phyloP scores from a whole-genome alignment of 176 grass and related monocot genomes.

The Triticum aestivum region IWGSC_CS_RefSeq_v2.1 NC_057795.1:463212285-463212784 shows the following conservation, averaged over 20 bases:
- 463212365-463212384: slow-evolving; percentile 58
- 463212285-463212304: slow-evolving; percentile 11
- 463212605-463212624: slow-evolving; percentile 6
- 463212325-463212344: slow-evolving; percentile 85
- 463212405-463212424: slow-evolving; percentile 90
- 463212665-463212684: slow-evolving; percentile 94
- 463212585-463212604: slow-evolving; percentile 21
- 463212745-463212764: neutral
- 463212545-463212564: slow-evolving; percentile 42
- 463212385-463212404: slow-evolving; percentile 90
- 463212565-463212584: neutral
- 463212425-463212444: slow-evolving; percentile 81
- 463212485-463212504: slow-evolving; percentile 91
- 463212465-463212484: slow-evolving; percentile 95
- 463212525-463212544: slow-evolving; percentile 85
- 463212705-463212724: neutral
- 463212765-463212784: slow-evolving; percentile 4
- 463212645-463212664: slow-evolving; percentile 95
- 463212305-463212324: neutral
- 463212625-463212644: slow-evolving; percentile 23
- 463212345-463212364: slow-evolving; percentile 67
- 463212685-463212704: slow-evolving; percentile 57
- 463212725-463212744: slow-evolving; percentile 13
- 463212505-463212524: slow-evolving; percentile 88
- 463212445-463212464: slow-evolving; percentile 85